Conservation (phyloP, 2,329 filamentous ascomycete species). For the Plectosphaerella sp. region DNA sequence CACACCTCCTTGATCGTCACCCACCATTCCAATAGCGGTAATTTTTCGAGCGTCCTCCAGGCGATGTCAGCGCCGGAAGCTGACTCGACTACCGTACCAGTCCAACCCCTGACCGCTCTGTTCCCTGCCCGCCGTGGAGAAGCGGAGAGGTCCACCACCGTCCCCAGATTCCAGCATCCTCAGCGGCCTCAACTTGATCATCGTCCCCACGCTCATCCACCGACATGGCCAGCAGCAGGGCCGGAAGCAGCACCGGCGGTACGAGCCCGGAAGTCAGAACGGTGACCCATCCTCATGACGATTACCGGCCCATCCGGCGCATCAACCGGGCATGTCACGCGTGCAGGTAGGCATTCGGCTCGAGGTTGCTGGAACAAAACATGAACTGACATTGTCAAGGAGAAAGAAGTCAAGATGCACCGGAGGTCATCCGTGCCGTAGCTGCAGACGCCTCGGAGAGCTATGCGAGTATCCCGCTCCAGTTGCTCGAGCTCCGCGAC, state of each 20-base stretch:
- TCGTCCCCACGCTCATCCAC: no score
- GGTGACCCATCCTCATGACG: not conserved
- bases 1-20: no score
- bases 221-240: not conserved
- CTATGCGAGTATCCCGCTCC: not conserved
- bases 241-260: not conserved
- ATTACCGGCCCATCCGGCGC: slow-evolving; percentile 1
- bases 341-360: not conserved
- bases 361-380: not conserved
- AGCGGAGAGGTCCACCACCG: no score
- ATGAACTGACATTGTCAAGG: not conserved
- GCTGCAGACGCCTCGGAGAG: not conserved
- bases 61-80: no score
- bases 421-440: not conserved
- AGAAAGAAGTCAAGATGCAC: slow-evolving; percentile 1
- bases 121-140: no score
- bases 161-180: no score
- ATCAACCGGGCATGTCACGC: slow-evolving; percentile 2
- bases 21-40: no score
- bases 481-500: not conserved
- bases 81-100: no score
- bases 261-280: not conserved
- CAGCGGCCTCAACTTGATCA: no score
- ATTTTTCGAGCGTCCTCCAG: no score
- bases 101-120: no score